phyloP scores from a whole-genome alignment of 2,329 filamentous ascomycete genomes.

The Hymenoscyphus scutula region DNA sequence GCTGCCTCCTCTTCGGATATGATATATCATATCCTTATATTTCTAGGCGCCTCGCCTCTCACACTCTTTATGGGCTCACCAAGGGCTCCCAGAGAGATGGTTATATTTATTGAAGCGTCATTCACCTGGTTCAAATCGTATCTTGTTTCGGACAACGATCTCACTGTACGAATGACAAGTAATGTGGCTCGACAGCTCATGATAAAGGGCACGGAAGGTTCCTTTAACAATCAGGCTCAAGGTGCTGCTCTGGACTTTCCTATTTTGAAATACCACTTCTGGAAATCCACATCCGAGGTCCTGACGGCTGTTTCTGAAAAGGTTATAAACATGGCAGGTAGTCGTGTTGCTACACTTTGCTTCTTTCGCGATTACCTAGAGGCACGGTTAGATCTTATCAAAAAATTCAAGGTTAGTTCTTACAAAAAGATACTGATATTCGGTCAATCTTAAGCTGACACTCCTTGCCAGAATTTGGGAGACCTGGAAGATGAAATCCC shows the following conservation, averaged over 20 bases:
- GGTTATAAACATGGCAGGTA: conserved; percentile 26
- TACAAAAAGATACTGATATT: neutral
- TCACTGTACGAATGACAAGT: conserved; percentile 33
- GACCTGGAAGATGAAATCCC: conserved; percentile 53
- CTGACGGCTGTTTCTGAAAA: conserved; percentile 33
- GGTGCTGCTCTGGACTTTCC: conserved; percentile 27
- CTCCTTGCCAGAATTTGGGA: conserved; percentile 48
- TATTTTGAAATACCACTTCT: conserved; percentile 34
- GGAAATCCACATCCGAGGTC: conserved; percentile 37
- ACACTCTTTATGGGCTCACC: conserved; percentile 47
- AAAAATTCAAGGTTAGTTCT: conserved; percentile 32
- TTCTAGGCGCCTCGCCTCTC: conserved; percentile 53
- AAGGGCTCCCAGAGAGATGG: conserved; percentile 37
- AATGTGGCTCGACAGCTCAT: conserved; percentile 33
- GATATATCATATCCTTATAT: conserved; percentile 54
- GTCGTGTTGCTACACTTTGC: conserved; percentile 30
- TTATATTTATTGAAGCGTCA: conserved; percentile 36
- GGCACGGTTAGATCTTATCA: conserved; percentile 52
- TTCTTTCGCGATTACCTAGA: conserved; percentile 55
- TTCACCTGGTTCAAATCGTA: conserved; percentile 33
- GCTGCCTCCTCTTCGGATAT: conserved; percentile 43
- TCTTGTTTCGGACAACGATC: conserved; percentile 35
- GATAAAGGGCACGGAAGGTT: conserved; percentile 20
- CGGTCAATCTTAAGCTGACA: no score
- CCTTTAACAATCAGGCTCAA: no score